Evolutionary conservation across 2,329 filamentous ascomycete species (phyloP).

Genomic region (Amesomyces nigricolor): DNA sequence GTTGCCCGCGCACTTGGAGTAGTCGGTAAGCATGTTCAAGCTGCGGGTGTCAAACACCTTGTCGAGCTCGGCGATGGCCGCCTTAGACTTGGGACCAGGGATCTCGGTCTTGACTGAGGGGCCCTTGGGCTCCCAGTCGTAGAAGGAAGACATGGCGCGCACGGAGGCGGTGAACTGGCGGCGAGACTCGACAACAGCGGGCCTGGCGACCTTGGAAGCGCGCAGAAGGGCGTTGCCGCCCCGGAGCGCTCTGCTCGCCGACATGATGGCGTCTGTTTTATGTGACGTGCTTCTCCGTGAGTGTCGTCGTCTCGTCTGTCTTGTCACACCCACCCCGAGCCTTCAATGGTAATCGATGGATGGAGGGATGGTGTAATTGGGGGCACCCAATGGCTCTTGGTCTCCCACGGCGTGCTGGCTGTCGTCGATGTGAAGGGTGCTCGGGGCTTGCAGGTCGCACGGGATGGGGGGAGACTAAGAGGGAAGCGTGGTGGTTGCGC

Average conservation of each 20-base stretch:
- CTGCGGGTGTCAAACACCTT: conserved; percentile 80
- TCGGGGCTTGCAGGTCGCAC: background rate
- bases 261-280: conserved; percentile 11
- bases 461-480: conserved; percentile 13
- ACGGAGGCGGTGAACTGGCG: conserved; percentile 26
- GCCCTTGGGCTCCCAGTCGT: conserved; percentile 42
- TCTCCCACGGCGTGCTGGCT: conserved; percentile 2
- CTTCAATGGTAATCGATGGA: conserved; percentile 1
- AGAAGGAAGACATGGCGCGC: conserved; percentile 28
- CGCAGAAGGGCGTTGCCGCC: conserved; percentile 19
- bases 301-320: too few relatives aligned
- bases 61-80: conserved; percentile 63
- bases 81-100: conserved; percentile 69
- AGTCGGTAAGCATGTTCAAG: conserved; percentile 77
- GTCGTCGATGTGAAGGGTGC: background rate
- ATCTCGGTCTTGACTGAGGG: conserved; percentile 56
- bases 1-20: conserved; percentile 70
- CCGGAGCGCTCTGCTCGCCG: conserved; percentile 17
- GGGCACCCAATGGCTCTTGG: background rate
- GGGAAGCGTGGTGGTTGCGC: background rate
- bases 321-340: background rate
- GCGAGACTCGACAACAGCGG: conserved; percentile 17
- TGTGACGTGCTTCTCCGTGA: background rate
- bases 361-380: background rate
- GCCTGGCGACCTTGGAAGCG: conserved; percentile 15